Evolutionary conservation across 2,329 filamentous ascomycete genomes (phyloP), one percentile per base, ranked within the genome.

Genomic region (Aspergillus phoenicis): DNA sequence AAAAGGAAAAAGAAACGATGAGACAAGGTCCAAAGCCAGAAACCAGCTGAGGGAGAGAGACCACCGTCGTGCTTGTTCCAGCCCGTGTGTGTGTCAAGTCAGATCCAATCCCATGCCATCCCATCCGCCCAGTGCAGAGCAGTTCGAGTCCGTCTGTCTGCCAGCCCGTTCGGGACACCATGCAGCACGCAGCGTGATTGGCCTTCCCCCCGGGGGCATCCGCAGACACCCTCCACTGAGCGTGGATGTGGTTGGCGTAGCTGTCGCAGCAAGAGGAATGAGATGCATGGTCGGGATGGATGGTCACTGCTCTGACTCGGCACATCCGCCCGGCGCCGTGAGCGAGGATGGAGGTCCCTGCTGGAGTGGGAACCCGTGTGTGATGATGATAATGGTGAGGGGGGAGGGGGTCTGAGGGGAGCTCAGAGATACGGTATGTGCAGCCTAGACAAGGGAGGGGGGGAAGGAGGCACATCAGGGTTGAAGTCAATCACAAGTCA

Each of bases 171-270:
- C 47, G 47, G 47, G 24, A 51, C 53, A 36, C 17, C 53, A 30
- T 56, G 53, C 53, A 56, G 53, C 53, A 20, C 39, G 13, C 24
- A 6, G 43, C 30, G 28, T 56, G 53, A 56, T 56, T 56, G 53
- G 53, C 53, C 53, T 56, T 22, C 17, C 17, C 39, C 24, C 53
- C 17, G 39, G 22, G 24, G 13, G 24, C 52, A 28, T 55, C 38
- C 38, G 41, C 53, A 33, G 47, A 13, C 47, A 30, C 26, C n/a
- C 26, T 28, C 47, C 47, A 51, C 24, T 51, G 47, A 51, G 47
- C 47, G 47, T 51, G 26, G 47, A 33, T 51, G 15, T 45, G 41
- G 41, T 28, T 51, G 45, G 24, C 45, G 24, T 15, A 26, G 45
- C 15, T 20, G 53, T 56, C 53, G 30, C 53, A 20, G 51, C 51